Evolutionary conservation across 257 asterid species (phyloP).

Genomic region (Przewalskia tangutica): DNA sequence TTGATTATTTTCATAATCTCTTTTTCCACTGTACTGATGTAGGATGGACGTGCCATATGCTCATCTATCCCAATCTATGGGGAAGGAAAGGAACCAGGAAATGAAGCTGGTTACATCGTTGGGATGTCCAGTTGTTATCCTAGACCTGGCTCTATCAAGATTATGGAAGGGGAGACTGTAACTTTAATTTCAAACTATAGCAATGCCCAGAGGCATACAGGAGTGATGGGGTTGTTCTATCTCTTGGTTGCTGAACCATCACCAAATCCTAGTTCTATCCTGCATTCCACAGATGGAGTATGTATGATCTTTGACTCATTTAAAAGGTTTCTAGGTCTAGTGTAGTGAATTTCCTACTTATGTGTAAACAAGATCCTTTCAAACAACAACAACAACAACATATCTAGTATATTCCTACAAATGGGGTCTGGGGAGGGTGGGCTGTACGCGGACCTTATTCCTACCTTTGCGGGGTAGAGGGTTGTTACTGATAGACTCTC

Average conservation of each 20-base stretch:
- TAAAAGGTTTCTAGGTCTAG: background rate
- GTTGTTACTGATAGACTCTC: too few species aligned
- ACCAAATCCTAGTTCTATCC: slow-evolving; percentile 8
- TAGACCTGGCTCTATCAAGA: slow-evolving; percentile 64
- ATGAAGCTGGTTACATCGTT: slow-evolving; percentile 77
- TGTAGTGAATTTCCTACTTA: background rate
- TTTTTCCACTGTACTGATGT: slow-evolving; percentile 1
- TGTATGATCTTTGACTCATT: slow-evolving; percentile 23
- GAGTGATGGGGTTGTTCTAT: slow-evolving; percentile 93
- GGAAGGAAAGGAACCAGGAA: slow-evolving; percentile 61
- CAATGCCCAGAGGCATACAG: slow-evolving; percentile 48
- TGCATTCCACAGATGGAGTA: slow-evolving; percentile 28
- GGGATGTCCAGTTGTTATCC: slow-evolving; percentile 94
- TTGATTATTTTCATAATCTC: background rate
- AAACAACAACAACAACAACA: background rate
- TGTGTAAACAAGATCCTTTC: background rate
- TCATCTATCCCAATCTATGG: slow-evolving; percentile 72
- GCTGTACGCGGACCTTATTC: too few species aligned
- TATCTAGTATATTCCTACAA: too few species aligned
- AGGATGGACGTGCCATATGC: slow-evolving; percentile 77
- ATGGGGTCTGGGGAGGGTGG: too few species aligned
- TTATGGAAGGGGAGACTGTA: slow-evolving; percentile 60
- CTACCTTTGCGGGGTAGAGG: too few species aligned
- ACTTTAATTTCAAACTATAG: slow-evolving; percentile 63
- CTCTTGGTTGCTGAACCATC: slow-evolving; percentile 49